These are phyloP conservation scores for Encephalitozoon cuniculi DNA, from an alignment of 371 early-diverging fungal species.

Conservation along the genomic window DNA sequence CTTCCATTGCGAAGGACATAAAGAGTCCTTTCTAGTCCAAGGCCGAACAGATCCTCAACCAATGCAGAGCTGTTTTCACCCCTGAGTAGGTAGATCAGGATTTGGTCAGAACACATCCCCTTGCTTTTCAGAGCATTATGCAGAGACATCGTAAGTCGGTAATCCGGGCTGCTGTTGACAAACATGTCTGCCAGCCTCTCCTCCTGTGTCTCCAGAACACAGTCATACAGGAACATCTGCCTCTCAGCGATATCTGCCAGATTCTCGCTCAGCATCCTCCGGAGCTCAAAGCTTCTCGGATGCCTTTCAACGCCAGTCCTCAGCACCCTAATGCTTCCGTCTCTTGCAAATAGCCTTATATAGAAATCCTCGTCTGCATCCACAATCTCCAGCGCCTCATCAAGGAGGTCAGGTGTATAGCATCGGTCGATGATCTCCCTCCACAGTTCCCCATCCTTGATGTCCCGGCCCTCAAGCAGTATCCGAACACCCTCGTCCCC, in stretches of 20 bases:
- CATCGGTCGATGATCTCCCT: not conserved
- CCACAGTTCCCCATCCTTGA: not conserved
- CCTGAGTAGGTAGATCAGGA: not conserved
- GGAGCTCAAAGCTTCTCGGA: not conserved
- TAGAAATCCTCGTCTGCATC: not conserved
- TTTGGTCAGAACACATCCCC: not conserved
- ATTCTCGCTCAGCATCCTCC: not conserved
- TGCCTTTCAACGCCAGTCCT: not conserved
- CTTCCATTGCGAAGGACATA: not conserved
- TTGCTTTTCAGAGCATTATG: not conserved
- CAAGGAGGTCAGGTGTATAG: not conserved
- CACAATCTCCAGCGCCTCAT: not conserved
- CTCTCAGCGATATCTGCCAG: not conserved
- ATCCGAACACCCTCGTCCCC: not conserved
- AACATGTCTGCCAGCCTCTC: not conserved
- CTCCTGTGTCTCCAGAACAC: not conserved
- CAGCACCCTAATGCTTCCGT: not conserved
- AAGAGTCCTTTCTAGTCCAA: not conserved
- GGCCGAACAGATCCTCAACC: not conserved
- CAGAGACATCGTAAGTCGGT: not conserved
- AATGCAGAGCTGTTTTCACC: not conserved
- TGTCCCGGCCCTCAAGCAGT: not conserved
- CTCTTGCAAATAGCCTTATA: not conserved
- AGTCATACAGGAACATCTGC: not conserved
- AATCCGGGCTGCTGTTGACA: not conserved